phyloP scores from a whole-genome alignment of 1,139 yeast genomes.

The Lodderomyces orthopsilosis region DNA sequence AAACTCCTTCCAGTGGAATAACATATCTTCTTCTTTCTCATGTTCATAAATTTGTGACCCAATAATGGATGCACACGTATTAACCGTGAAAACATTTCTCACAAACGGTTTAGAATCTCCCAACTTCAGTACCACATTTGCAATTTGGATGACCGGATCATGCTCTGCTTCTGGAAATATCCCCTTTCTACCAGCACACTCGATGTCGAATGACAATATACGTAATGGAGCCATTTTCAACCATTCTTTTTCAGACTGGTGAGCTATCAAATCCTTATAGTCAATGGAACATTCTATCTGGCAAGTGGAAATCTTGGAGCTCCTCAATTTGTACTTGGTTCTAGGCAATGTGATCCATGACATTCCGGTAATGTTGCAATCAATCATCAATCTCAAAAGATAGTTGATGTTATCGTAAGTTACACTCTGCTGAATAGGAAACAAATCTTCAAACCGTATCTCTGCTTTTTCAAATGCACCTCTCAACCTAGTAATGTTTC shows the following conservation, averaged over 20 bases:
- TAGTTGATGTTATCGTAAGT: constrained; percentile 91
- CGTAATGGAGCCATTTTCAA: constrained; percentile 91
- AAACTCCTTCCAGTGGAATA: constrained; percentile 82
- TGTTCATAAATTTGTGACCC: constrained; percentile 87
- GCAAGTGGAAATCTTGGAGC: constrained; percentile 61
- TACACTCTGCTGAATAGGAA: constrained; percentile 56
- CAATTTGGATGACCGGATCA: constrained; percentile 96
- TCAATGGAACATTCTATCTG: constrained; percentile 79
- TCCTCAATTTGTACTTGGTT: constrained; percentile 56
- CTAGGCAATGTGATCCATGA: constrained; percentile 92
- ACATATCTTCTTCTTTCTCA: constrained; percentile 75
- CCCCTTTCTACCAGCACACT: constrained; percentile 97
- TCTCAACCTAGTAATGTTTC: constrained; percentile 64
- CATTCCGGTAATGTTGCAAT: constrained; percentile 92
- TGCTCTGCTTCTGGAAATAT: constrained; percentile 92
- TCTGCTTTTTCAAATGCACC: constrained; percentile 84
- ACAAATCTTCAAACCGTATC: constrained; percentile 59
- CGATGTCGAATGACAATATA: constrained; percentile 92
- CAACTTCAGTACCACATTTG: constrained; percentile 82
- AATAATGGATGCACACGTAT: constrained; percentile 87
- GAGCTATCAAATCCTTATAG: constrained; percentile 69
- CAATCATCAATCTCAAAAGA: constrained; percentile 84
- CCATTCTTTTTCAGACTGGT: constrained; percentile 92
- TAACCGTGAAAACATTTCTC: constrained; percentile 90
- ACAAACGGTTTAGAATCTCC: constrained; percentile 86